phyloP scores from a whole-genome alignment of 2,329 filamentous ascomycete genomes.

The Fusarium foetens region DNA sequence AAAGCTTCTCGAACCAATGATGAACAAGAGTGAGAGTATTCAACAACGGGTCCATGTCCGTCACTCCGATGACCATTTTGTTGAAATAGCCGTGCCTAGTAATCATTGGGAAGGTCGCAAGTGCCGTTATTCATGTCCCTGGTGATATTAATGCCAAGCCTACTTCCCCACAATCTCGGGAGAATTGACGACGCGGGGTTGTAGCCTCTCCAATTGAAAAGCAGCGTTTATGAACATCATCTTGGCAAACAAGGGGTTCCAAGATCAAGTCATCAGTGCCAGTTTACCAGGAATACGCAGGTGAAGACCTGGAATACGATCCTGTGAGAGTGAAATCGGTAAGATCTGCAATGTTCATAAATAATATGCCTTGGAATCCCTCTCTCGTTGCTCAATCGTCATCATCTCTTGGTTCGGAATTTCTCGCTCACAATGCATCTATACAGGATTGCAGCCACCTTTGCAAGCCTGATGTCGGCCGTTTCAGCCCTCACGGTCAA shows the following conservation, averaged over 20 bases:
- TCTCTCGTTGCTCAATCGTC: rapidly evolving
- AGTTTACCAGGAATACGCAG: background rate
- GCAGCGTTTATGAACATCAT: background rate
- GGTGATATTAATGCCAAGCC: background rate
- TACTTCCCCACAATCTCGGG: background rate
- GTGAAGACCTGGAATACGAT: background rate
- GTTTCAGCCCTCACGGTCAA: slow-evolving; percentile 15
- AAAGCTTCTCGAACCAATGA: background rate
- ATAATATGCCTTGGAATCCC: background rate
- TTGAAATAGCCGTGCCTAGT: background rate
- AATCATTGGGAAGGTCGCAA: background rate
- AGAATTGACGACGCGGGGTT: background rate
- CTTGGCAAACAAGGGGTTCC: background rate
- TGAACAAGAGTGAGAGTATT: no score
- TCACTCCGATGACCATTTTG: rapidly evolving
- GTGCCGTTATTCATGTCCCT: background rate
- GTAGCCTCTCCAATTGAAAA: background rate
- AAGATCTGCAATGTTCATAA: no score
- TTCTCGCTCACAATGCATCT: slow-evolving; percentile 1
- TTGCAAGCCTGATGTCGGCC: slow-evolving; percentile 1
- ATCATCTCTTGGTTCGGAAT: no score
- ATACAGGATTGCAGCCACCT: background rate
- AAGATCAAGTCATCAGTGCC: background rate
- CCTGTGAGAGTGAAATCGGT: background rate
- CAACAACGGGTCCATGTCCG: rapidly evolving